phyloP scores from a whole-genome alignment of 1,284 basidiomycete species.

The Malassezia vespertilionis region DNA sequence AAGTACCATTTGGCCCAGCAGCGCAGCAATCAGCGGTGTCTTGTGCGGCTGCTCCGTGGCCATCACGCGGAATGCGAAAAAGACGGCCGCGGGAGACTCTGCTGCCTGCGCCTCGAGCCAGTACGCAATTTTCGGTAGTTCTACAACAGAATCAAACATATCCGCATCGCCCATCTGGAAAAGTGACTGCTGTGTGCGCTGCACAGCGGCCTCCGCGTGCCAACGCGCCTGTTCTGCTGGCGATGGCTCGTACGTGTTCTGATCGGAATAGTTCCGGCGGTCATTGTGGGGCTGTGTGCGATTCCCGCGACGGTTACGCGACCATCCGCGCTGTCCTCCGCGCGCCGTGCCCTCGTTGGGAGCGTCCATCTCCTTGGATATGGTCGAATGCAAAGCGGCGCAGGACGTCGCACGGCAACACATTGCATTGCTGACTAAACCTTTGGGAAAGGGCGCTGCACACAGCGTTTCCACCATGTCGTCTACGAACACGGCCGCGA shows the following conservation, averaged over 20 bases:
- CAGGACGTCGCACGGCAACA: no score
- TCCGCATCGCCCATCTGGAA: slow-evolving; percentile 34
- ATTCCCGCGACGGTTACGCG: background rate
- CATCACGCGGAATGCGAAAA: slow-evolving; percentile 31
- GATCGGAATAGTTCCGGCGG: slow-evolving; percentile 4
- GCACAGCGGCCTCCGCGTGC: slow-evolving; percentile 24
- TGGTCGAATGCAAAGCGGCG: no score
- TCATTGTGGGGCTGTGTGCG: slow-evolving; percentile 4
- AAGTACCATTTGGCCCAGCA: slow-evolving; percentile 32
- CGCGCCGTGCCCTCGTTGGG: slow-evolving; percentile 6
- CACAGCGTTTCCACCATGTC: slow-evolving; percentile 27
- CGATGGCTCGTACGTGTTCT: slow-evolving; percentile 1
- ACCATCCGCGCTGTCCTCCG: slow-evolving; percentile 7
- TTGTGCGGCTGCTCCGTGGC: slow-evolving; percentile 38
- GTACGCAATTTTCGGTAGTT: slow-evolving; percentile 31
- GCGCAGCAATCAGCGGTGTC: slow-evolving; percentile 31
- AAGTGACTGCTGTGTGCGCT: slow-evolving; percentile 21
- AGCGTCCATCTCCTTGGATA: background rate
- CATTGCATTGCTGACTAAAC: background rate
- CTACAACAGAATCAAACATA: slow-evolving; percentile 26
- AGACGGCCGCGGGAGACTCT: slow-evolving; percentile 25
- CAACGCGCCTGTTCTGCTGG: slow-evolving; percentile 15
- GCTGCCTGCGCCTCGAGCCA: slow-evolving; percentile 30
- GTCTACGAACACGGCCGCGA: slow-evolving; percentile 32
- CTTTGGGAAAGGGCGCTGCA: no score